phyloP scores from a whole-genome alignment of 1,139 yeast species.

The Taiozyma onychis region DNA sequence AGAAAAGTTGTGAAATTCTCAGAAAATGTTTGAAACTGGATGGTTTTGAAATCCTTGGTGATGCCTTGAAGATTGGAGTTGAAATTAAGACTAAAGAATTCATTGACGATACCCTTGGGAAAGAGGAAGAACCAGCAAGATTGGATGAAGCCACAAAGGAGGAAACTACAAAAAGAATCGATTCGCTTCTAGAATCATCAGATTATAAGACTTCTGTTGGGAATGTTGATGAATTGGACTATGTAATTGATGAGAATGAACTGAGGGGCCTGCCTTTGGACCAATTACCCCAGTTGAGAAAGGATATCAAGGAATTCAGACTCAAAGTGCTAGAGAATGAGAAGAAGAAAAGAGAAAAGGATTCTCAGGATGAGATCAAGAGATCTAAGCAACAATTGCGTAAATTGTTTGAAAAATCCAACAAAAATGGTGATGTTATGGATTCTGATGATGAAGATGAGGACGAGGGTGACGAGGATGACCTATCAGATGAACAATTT shows the following conservation, averaged over 20 bases:
- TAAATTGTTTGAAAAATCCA: conserved; percentile 43
- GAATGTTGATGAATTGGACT: conserved; percentile 24
- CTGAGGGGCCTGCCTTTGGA: conserved; percentile 58
- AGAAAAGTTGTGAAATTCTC: conserved; percentile 4
- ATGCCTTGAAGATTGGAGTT: conserved; percentile 20
- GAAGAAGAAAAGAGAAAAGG: conserved; percentile 47
- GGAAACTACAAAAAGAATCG: neutral
- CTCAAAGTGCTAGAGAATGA: conserved; percentile 56
- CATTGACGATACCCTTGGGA: conserved; percentile 9
- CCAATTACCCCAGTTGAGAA: conserved; percentile 49
- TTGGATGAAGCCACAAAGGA: neutral
- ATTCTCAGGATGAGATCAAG: conserved; percentile 45
- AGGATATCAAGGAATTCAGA: conserved; percentile 58
- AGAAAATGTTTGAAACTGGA: conserved; percentile 5
- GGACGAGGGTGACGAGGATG: conserved; percentile 26
- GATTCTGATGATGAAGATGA: conserved; percentile 22
- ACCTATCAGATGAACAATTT: conserved; percentile 21
- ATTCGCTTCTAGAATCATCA: neutral
- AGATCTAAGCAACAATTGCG: conserved; percentile 48
- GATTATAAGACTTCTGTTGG: neutral
- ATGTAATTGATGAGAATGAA: conserved; percentile 56
- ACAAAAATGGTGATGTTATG: conserved; percentile 22
- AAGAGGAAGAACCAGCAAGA: neutral
- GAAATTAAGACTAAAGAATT: conserved; percentile 24
- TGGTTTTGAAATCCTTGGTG: conserved; percentile 3